Evolutionary conservation across 2,329 filamentous ascomycete genomes (phyloP), one percentile per base, ranked within the genome.

Genomic region (Neurospora sp.): DNA sequence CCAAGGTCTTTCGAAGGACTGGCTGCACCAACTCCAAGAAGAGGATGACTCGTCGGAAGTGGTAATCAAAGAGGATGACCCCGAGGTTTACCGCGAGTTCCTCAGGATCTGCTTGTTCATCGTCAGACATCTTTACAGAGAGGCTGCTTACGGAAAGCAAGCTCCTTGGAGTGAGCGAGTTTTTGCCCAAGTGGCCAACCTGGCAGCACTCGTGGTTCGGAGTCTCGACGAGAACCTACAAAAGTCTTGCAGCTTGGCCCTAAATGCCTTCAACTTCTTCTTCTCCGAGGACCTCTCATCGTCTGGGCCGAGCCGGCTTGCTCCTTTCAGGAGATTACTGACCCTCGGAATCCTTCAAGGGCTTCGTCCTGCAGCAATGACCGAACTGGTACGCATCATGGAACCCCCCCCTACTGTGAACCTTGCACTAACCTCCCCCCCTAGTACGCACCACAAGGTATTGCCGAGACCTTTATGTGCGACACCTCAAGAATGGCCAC

Each of bases 81-180:
- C 73, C 2, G 70, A 73, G 52, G 73, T 77, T 8, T 76, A 75
- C 11, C 70, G 70, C 37, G 71, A 75, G 3, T 83, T 82, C 66
- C 73, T 83, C n/a, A 76, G 81, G 6, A 75, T 81, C 38, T 76
- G 79, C 19, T 73, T 84, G 1, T 79, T 79, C 19, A 71, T 82
- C 10, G 77, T 80, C 11, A 77, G 79, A 15, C 75, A 78, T 23
- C 77, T 86, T 2, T 85, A 85, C 72, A 79, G 79, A 39, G 65
- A 52, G 8, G 74, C 72, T 40, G 41, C 71, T 6, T 57, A 70
- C 17, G 68, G 67, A 10, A 10, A 67, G 15, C 66, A 33, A 12
- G 57, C 40, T 23, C 40, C 71, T 12, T 76, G 74, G 74, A 69
- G 66, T 17, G 74, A 73, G 68, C 46, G 71, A 36, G 66, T 74